Base-by-base conservation (phyloP, 805 yeast species). In the Nakazawaea laoshanensis region DNA sequence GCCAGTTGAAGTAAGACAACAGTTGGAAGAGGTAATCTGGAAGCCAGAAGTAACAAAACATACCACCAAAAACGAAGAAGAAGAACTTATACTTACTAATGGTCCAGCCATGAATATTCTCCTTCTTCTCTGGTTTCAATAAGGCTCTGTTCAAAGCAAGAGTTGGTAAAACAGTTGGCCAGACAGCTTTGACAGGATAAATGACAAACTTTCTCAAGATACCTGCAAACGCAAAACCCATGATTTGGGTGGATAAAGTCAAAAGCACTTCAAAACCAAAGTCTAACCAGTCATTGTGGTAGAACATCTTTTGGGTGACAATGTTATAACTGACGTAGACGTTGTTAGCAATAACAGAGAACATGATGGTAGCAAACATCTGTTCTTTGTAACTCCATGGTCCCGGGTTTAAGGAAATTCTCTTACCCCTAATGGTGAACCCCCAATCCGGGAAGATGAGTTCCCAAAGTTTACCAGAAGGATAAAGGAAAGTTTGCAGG, bases 161-260 rank as follows among this genome's bases (percentile, higher is more conserved):
- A 0, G 64, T 53, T n/a, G 77, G 75, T 40, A 71, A 44, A 4
- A 59, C 38, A 2, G 65, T 55, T 24, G 75, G 78, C 81, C 81
- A 75, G 22, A 75, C 47, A 8, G 73, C 58, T 35, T 59, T 53
- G 4, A 55, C 52, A 9, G 75, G 76, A 43, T 72, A 73, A 5
- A 75, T 65, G 3, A 64, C 64, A 19, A 77, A 68, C 38, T 70
- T 67, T 45, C 80, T 65, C 63, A 76, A 63, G 16, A 77, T 46
- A 32, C 81, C 78, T 4, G 85, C 83, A 49, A 78, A 66, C 1
- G 81, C 77, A 46, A 74, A 70, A 15, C 86, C 87, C 43, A 78
- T 54, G 41, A 71, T 71, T 46, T 76, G 78, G 2, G 81, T 64
- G 3, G 79, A 63, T 3, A 75, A 41, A 1, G 70, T 54, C 22